Base-by-base conservation (phyloP, 75 land plant genomes). In the Sequoia sempervirens region DNA sequence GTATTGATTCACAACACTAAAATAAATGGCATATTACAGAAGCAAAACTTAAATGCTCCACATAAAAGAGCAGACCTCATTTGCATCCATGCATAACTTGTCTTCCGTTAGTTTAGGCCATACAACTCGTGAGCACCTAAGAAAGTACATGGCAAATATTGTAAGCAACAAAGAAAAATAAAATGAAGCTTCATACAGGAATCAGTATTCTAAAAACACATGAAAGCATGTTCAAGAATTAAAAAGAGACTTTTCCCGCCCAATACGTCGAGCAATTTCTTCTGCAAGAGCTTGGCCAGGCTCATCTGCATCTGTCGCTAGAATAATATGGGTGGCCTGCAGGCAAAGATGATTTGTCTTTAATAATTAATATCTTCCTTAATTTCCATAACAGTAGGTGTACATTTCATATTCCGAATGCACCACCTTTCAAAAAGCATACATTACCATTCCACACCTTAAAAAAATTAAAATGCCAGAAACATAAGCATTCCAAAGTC, bases 271-370 rank as follows among this genome's bases (percentile, higher is more conserved):
- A 28, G 99, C 96, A 82, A 97, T 89, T 84, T 97, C 99, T 87
- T 97, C 98, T 72, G 96, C 97, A 83, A 97, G 89, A 43, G 95
- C 98, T 86, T 89, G 94, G 47, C 99, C 99, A 85, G 99, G 96
- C 41, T 75, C 72, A 86, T 97, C 99, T 18, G 92, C 93, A 92
- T 97, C 96, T 75, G 99, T 97, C 0, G 99, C 99, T 79, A 97
- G 83, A 50, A 97, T 94, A 53, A 97, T 95, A 10, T 97, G 94
- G 26, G 93, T 92, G 5, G 90, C 95, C 97, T 95, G 70, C 36
- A 41, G 34, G 47, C 38, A 26, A 54, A 36, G 52, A 76, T 38
- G 36, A 32, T 70, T 70, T 3, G 2, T 70, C 36, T 32, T 32
- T 30, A 11, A 32, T 70, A 30, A 69, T 30, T 30, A 10, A 32